Percentiles rank a stretch among this genome's conserved stretches.
These are phyloP conservation scores for Botrytis fabae DNA, from an alignment of 2,329 filamentous ascomycete species.

Conservation along the genomic window DNA sequence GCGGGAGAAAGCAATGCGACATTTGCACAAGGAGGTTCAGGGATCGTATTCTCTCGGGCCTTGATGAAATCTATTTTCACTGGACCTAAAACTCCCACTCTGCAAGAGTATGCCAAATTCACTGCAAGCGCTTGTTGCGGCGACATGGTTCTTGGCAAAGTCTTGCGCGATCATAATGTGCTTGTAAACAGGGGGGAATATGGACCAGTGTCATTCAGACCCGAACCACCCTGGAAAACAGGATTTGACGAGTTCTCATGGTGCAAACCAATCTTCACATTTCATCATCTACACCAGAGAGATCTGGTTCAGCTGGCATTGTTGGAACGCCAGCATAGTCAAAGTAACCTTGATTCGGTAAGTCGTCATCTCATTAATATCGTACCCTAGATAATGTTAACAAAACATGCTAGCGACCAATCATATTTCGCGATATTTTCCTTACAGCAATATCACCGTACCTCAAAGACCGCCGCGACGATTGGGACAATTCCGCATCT, in stretches of 20 bases:
- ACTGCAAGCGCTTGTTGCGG: conserved; percentile 24
- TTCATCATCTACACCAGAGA: conserved; percentile 26
- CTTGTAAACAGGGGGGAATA: conserved; percentile 18
- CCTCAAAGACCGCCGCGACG: neutral
- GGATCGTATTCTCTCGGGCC: conserved; percentile 23
- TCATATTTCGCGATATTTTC: conserved; percentile 9
- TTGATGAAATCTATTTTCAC: conserved; percentile 24
- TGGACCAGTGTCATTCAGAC: conserved; percentile 23
- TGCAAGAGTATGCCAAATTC: conserved; percentile 23
- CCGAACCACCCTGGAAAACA: conserved; percentile 27
- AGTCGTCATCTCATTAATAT: neutral
- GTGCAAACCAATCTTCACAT: conserved; percentile 25
- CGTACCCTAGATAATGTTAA: neutral
- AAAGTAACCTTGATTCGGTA: neutral
- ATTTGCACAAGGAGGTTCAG: conserved; percentile 26
- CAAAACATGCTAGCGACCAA: neutral
- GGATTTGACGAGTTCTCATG: conserved; percentile 21
- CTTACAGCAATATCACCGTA: conserved; percentile 11
- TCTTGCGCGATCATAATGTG: conserved; percentile 23
- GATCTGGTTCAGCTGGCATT: conserved; percentile 18
- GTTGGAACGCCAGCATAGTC: conserved; percentile 15
- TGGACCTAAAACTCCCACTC: conserved; percentile 1
- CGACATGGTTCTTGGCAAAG: conserved; percentile 26
- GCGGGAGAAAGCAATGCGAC: conserved; percentile 18
- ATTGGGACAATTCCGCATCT: conserved; percentile 26